Base-by-base conservation (phyloP, 148 eudicot genomes). In the Bassia scoparia region DNA sequence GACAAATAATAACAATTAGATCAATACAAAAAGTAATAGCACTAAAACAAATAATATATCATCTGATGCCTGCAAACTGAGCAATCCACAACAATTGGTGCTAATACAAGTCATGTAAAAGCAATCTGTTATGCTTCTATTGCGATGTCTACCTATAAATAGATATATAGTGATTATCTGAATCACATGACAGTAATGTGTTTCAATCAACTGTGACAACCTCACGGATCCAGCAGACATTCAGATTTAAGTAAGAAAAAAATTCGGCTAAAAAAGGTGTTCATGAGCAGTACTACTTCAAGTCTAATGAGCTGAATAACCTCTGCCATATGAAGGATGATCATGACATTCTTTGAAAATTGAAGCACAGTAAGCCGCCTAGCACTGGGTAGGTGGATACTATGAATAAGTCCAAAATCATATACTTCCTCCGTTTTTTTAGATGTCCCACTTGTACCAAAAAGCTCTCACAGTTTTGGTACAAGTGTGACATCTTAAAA, bases 171-270 rank as follows among this genome's bases (percentile, higher is more conserved):
- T 70, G 33, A 15, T 35, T 34, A 18, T 55, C 60, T 58, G 67
- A 71, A 60, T 44, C 41, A 59, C 26, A 62, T 43, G 74, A 71
- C 34, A 43, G n/a, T 26, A 30, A 54, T 37, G 11, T 44, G 56
- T n/a, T 55, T 55, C 43, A 70, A n/a, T 46, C 48, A 20, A 52
- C 49, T 8, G 72, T 56, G 31, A 33, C 37, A 49, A 68, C 58
- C 58, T 18, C 41, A 49, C 16, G 18, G 41, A 49, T 31, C 20
- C 41, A 49, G 14, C 37, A 1, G 29, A 69, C 26, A 21, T 23
- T 18, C 1, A 60, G 12, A 1, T 60, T 60, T 60, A 29, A 29
- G 46, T 15, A 53, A 43, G 33, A 59, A 44, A 35, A 27, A n/a
- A 44, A 43, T 18, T 20, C 0, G 27, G 20, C 21, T 23, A 34